Conservation (phyloP, 2,329 filamentous ascomycete genomes). For the Ophiostoma himal-ulmi region DNA sequence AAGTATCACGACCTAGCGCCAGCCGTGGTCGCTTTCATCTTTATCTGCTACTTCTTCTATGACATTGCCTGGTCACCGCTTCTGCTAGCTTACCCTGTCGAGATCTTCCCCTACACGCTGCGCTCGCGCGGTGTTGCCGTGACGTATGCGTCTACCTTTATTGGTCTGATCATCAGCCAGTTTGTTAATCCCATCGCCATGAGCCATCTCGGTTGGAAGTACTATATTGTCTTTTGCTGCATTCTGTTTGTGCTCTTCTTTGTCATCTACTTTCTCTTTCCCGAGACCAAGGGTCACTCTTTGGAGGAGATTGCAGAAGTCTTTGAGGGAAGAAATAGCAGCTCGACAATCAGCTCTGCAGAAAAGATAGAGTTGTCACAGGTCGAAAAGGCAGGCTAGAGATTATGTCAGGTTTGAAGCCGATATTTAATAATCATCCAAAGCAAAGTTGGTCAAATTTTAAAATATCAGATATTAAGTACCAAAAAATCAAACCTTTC, state of each 20-base stretch:
- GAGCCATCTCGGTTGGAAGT: slow-evolving; percentile 36
- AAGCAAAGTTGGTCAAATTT: not conserved
- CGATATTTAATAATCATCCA: not conserved
- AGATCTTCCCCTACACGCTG: slow-evolving; percentile 20
- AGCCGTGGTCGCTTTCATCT: slow-evolving; percentile 33
- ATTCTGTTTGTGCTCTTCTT: not conserved
- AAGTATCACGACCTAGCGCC: slow-evolving; percentile 26
- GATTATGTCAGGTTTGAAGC: not conserved
- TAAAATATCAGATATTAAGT: not conserved
- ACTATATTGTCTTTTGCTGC: not conserved
- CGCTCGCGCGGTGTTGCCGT: slow-evolving; percentile 18
- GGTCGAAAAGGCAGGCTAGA: not conserved
- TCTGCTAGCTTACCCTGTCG: slow-evolving; percentile 14
- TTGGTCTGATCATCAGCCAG: slow-evolving; percentile 13
- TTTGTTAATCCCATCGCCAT: slow-evolving; percentile 27
- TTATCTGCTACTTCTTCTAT: slow-evolving; percentile 34
- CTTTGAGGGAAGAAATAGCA: not conserved
- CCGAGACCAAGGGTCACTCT: not conserved
- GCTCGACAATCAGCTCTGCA: not conserved
- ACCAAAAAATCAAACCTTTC: not conserved
- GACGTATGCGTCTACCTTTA: not conserved
- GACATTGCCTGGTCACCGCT: slow-evolving; percentile 28
- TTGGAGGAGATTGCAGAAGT: not conserved
- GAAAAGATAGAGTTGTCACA: not conserved
- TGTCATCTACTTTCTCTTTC: not conserved